These are phyloP conservation scores for Colletotrichum spaethianum DNA, from an alignment of 2,329 filamentous ascomycete genomes.

Conservation along the genomic window DNA sequence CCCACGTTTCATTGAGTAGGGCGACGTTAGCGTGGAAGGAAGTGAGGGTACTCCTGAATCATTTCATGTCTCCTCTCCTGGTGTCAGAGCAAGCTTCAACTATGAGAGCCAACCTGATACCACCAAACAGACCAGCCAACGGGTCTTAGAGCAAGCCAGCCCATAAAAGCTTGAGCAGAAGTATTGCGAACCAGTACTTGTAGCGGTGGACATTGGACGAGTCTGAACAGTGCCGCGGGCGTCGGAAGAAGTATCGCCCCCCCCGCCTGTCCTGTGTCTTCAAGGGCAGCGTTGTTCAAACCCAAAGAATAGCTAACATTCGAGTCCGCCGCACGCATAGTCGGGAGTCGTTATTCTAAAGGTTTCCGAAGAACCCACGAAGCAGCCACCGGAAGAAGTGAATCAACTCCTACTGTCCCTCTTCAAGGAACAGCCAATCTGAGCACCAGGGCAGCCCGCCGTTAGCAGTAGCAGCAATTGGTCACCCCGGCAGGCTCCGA, in stretches of 20 bases:
- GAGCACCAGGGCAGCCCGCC: background rate
- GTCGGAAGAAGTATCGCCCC: background rate
- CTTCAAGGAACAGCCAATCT: background rate
- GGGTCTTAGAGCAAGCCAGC: background rate
- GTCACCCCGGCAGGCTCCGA: background rate
- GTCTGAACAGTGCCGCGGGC: background rate
- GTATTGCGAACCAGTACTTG: background rate
- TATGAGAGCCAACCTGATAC: background rate
- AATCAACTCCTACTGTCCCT: background rate
- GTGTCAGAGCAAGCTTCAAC: background rate
- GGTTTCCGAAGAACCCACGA: background rate
- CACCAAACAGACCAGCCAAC: background rate
- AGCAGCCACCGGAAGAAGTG: background rate
- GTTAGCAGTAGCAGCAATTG: background rate
- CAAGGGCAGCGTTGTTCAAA: background rate
- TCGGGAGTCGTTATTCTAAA: background rate
- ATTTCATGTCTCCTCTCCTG: background rate
- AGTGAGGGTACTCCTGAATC: background rate
- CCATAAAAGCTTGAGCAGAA: background rate
- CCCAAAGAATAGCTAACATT: background rate
- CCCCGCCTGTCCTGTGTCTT: background rate
- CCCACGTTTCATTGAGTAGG: background rate
- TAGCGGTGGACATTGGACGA: background rate
- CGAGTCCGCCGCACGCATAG: background rate
- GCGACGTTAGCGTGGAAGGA: background rate